These are phyloP conservation scores for Ogataea paraovalis DNA, from an alignment of 805 yeast genomes.

Conservation along the genomic window DNA sequence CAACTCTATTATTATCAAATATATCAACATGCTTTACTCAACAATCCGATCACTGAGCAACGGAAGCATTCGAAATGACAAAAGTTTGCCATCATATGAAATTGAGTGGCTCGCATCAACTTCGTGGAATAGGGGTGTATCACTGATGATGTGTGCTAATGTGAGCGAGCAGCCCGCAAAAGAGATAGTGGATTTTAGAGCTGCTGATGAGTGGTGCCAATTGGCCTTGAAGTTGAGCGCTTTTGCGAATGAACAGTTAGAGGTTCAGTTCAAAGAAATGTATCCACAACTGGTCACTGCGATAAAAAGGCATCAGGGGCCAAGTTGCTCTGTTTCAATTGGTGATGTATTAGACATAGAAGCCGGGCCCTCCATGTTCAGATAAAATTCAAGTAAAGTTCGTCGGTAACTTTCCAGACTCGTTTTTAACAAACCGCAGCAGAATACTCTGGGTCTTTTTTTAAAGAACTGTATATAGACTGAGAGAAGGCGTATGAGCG, in stretches of 20 bases:
- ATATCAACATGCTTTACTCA: slow-evolving; percentile 4
- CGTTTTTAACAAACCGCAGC: too few relatives aligned
- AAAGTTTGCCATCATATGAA: slow-evolving; percentile 20
- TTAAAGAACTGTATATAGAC: not conserved
- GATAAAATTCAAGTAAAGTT: too few relatives aligned
- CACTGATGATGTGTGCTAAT: slow-evolving; percentile 12
- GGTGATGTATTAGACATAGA: not conserved
- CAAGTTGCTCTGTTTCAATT: not conserved
- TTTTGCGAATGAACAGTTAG: slow-evolving; percentile 2
- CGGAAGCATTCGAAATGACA: not conserved
- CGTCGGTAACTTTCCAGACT: too few relatives aligned
- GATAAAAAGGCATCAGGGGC: not conserved
- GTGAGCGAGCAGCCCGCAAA: not conserved
- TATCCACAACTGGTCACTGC: slow-evolving; percentile 4
- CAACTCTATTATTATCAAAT: not conserved
- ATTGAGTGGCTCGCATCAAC: slow-evolving; percentile 35
- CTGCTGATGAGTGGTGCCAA: slow-evolving; percentile 8
- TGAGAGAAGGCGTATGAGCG: too few relatives aligned
- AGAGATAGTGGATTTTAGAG: not conserved
- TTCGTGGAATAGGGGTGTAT: slow-evolving; percentile 39
- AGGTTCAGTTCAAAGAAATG: slow-evolving; percentile 4
- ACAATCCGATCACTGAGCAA: not conserved
- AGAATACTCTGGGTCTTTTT: too few relatives aligned
- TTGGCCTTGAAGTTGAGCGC: slow-evolving; percentile 8
- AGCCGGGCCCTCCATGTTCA: not conserved